These are phyloP conservation scores for Cokeromyces recurvatus DNA, from an alignment of 371 early-diverging fungal species.

Conservation along the genomic window DNA sequence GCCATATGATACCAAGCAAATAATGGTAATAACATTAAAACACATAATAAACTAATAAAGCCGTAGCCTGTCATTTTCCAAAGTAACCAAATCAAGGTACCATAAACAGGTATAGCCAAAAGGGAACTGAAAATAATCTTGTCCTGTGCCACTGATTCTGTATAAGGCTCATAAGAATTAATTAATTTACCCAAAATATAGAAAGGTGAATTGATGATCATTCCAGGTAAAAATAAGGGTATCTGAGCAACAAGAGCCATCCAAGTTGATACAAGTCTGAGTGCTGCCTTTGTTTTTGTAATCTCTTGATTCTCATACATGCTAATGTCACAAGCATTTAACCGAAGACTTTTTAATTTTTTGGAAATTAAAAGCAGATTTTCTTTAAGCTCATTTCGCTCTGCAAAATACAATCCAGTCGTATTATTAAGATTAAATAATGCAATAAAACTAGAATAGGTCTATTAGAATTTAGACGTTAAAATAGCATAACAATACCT, in stretches of 20 bases:
- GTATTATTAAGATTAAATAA: conserved; percentile 29
- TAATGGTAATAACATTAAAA: conserved; percentile 31
- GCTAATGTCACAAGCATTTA: conserved; percentile 40
- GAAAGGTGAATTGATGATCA: conserved; percentile 51
- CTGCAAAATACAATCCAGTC: conserved; percentile 17
- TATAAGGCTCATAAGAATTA: conserved; percentile 44
- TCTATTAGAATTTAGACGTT: neutral
- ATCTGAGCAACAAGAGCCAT: conserved; percentile 36
- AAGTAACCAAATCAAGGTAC: conserved; percentile 23
- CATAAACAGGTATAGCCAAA: conserved; percentile 35
- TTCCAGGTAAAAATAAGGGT: conserved; percentile 53
- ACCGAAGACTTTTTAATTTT: conserved; percentile 28
- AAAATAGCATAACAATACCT: conserved; percentile 40
- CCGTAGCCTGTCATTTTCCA: conserved; percentile 33
- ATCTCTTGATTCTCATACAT: conserved; percentile 43
- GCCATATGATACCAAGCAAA: conserved; percentile 51
- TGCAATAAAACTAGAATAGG: conserved; percentile 13
- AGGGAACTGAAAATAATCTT: conserved; percentile 39
- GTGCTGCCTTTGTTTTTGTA: conserved; percentile 24
- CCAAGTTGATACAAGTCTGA: conserved; percentile 34
- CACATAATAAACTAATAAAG: conserved; percentile 20
- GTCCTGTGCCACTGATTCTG: conserved; percentile 51
- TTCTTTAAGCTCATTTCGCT: conserved; percentile 27
- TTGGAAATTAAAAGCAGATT: conserved; percentile 32
- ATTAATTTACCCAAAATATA: conserved; percentile 41